Conservation (phyloP, 106 monocot genomes). For the Platanthera zijinensis region DNA sequence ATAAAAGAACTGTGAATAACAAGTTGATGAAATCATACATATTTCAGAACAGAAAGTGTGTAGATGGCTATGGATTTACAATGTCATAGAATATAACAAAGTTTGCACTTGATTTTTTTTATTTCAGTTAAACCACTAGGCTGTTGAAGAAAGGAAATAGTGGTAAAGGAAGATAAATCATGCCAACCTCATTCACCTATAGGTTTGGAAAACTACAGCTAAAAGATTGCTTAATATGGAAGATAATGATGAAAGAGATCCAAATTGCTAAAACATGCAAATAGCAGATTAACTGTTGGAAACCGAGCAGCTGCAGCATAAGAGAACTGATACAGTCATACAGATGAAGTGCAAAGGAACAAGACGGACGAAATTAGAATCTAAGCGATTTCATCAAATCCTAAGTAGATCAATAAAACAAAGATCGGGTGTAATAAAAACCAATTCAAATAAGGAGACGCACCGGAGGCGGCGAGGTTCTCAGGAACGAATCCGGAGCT, state of each 20-base stretch:
- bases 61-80: no score
- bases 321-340: neutral
- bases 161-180: no score
- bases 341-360: neutral
- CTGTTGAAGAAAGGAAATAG: no score
- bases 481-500: constrained; percentile 14
- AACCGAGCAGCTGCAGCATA: neutral
- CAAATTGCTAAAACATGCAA: neutral
- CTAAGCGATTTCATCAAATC: neutral
- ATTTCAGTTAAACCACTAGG: no score
- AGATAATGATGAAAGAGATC: neutral
- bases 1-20: no score
- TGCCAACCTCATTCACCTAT: no score
- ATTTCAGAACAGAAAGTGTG: no score
- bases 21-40: no score
- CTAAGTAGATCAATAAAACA: neutral
- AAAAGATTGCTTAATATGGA: no score
- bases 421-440: neutral
- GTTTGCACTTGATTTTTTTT: no score
- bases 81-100: no score
- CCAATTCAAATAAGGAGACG: neutral
- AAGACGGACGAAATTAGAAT: neutral
- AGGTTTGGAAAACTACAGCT: no score
- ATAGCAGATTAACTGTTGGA: neutral
- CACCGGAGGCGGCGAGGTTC: constrained; percentile 14